A percentile compares a stretch with the other conserved stretches of the same genome.
Evolutionary conservation across 2,329 filamentous ascomycete species (phyloP).

Genomic region (Colletotrichum karsti): DNA sequence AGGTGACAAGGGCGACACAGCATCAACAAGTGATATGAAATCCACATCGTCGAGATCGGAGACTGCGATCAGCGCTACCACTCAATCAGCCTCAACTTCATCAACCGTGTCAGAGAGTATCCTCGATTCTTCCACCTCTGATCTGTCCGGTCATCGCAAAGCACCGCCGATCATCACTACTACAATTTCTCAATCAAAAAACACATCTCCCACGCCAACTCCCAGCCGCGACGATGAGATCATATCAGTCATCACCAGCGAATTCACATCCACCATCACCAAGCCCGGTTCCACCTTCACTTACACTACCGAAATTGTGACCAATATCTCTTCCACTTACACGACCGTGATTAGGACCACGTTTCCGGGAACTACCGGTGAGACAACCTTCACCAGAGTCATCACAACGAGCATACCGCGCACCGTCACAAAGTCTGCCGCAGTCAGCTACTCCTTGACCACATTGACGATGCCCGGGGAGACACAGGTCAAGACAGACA

Average conservation of each 20-base stretch:
- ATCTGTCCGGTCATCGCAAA: background rate
- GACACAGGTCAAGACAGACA: background rate
- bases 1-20: no score
- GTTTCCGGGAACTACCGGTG: background rate
- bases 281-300: background rate
- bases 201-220: background rate
- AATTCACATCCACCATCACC: conserved; percentile 10
- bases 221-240: background rate
- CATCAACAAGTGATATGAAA: no score
- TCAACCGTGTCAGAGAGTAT: background rate
- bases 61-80: no score
- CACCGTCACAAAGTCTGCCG: background rate
- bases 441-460: background rate
- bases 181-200: background rate
- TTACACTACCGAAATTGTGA: background rate
- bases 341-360: background rate
- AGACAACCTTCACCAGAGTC: background rate
- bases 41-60: no score
- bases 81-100: background rate
- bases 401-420: background rate
- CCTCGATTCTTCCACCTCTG: background rate
- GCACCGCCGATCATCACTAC: background rate
- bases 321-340: background rate
- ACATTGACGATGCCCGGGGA: background rate
- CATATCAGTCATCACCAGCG: background rate